These are phyloP conservation scores for Pyrenophora teres DNA, from an alignment of 2,329 filamentous ascomycete genomes.

Conservation along the genomic window DNA sequence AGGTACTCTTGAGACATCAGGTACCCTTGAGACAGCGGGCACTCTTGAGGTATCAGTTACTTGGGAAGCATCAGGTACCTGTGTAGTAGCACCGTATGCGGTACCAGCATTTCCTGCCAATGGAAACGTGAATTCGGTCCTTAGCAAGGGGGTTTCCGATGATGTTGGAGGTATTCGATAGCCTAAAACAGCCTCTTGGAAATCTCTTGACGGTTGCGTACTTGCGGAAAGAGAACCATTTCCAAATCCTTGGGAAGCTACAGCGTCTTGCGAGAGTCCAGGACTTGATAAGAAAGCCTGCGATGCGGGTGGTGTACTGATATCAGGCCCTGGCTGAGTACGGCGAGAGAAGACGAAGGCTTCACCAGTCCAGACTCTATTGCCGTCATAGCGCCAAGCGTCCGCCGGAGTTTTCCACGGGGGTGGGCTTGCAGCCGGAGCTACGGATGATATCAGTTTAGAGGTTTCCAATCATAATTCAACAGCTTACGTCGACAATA, in stretches of 20 bases:
- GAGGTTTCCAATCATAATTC: not conserved
- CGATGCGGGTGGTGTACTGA: not conserved
- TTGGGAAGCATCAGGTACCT: not conserved
- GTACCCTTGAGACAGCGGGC: not conserved
- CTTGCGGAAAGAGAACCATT: not conserved
- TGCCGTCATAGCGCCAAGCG: not conserved
- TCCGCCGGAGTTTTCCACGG: not conserved
- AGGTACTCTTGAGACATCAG: not conserved
- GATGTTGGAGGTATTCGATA: not conserved
- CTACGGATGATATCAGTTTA: not conserved
- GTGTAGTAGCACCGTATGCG: not conserved
- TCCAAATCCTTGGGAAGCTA: not conserved
- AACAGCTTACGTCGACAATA: not conserved
- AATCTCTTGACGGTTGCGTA: not conserved
- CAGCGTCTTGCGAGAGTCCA: not conserved
- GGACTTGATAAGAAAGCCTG: not conserved
- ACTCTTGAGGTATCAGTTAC: not conserved
- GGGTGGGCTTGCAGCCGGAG: not conserved
- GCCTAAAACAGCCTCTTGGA: not conserved
- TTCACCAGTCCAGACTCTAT: conserved; percentile 4
- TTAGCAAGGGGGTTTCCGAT: not conserved
- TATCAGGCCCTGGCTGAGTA: not conserved
- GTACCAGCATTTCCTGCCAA: not conserved
- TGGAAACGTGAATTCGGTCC: not conserved
- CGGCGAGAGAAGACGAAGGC: not conserved